A percentile compares a stretch with the other conserved stretches of the same genome.
These are phyloP conservation scores for Blastobotrys buckinghamii DNA, from an alignment of 1,139 yeast genomes.

Conservation along the genomic window DNA sequence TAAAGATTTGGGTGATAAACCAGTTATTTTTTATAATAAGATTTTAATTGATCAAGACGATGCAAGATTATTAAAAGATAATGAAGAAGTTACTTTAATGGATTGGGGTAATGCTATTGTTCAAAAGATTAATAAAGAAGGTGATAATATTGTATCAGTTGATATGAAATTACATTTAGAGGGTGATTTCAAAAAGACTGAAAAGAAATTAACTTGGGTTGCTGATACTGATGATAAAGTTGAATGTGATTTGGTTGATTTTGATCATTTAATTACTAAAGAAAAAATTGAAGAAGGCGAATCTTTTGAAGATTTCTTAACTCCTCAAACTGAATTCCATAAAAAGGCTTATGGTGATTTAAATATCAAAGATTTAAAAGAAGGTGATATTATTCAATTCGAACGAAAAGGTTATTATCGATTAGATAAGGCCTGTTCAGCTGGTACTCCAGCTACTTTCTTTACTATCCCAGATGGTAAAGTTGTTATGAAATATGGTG, in stretches of 20 bases:
- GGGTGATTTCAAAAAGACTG: constrained; percentile 96
- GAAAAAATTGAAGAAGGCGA: constrained; percentile 95
- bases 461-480: constrained; percentile 98
- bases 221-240: constrained; percentile 68
- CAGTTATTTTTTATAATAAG: constrained; percentile 59
- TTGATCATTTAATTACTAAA: constrained; percentile 92
- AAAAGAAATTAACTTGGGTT: constrained; percentile 93
- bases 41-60: constrained; percentile 85
- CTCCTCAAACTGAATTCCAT: constrained; percentile 83
- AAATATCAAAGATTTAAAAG: constrained; percentile 69
- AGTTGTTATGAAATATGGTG: constrained; percentile 77
- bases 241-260: constrained; percentile 77
- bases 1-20: constrained; percentile 81
- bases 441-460: constrained; percentile 56
- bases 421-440: constrained; percentile 61
- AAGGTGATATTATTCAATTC: constrained; percentile 85
- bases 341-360: constrained; percentile 73
- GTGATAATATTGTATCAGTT: constrained; percentile 54
- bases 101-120: constrained; percentile 98
- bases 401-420: constrained; percentile 97
- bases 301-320: constrained; percentile 86
- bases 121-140: constrained; percentile 56
- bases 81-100: constrained; percentile 93
- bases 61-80: constrained; percentile 59
- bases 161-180: constrained; percentile 84